Conservation (phyloP, 1,139 yeast species). For the Kazachstania sp. region DNA sequence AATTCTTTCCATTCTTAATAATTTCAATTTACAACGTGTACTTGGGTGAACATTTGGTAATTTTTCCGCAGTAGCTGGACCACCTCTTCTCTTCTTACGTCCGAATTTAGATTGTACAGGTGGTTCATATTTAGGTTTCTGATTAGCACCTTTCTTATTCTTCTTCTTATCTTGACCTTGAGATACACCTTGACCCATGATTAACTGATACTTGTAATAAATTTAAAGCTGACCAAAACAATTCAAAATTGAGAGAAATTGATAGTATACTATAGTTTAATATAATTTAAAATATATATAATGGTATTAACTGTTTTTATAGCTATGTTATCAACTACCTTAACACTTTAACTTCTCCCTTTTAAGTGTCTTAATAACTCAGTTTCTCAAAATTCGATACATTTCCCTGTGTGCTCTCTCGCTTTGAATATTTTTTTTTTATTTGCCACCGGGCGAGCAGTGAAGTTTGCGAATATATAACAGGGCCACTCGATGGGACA, state of each 20-base stretch:
- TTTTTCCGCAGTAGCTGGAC: conserved; percentile 81
- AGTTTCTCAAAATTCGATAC: too few species aligned
- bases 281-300: too few species aligned
- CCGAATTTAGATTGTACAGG: conserved; percentile 94
- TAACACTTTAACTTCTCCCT: too few species aligned
- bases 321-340: too few species aligned
- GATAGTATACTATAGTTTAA: too few species aligned
- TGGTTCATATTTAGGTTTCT: conserved; percentile 93
- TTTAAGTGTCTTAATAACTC: too few species aligned
- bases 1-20: conserved; percentile 88
- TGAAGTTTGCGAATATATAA: too few species aligned
- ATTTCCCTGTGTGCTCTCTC: too few species aligned
- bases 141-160: conserved; percentile 65
- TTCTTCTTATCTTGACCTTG: conserved; percentile 68
- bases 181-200: conserved; percentile 74
- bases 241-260: too few species aligned
- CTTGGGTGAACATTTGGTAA: conserved; percentile 86
- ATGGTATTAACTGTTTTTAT: too few species aligned
- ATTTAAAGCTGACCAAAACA: too few species aligned
- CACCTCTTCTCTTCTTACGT: conserved; percentile 66
- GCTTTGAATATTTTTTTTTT: not conserved
- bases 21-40: conserved; percentile 85
- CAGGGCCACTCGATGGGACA: too few species aligned
- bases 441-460: not conserved
- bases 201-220: not conserved